Percentiles rank a stretch among this genome's conserved stretches.
phyloP scores from a whole-genome alignment of 768 basidiomycete genomes.

The Russula ochroleuca region DNA sequence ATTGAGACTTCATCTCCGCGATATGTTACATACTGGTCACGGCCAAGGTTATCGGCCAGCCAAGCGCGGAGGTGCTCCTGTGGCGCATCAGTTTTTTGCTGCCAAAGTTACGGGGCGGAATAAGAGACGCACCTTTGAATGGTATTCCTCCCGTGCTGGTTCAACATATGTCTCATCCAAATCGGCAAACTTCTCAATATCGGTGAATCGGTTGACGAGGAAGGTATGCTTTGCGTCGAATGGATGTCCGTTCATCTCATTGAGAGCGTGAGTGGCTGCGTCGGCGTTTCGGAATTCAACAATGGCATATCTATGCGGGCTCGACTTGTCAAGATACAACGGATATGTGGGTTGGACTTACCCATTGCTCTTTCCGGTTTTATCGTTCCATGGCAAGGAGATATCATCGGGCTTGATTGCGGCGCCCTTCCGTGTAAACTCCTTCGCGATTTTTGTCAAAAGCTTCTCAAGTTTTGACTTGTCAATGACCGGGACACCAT shows the following conservation, averaged over 20 bases:
- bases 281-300: slow-evolving; percentile 69
- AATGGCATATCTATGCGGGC: slow-evolving; percentile 63
- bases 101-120: neutral
- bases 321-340: neutral
- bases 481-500: slow-evolving; percentile 89
- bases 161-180: slow-evolving; percentile 77
- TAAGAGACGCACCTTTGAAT: slow-evolving; percentile 54
- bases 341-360: slow-evolving; percentile 36
- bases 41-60: slow-evolving; percentile 87
- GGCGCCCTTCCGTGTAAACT: slow-evolving; percentile 78
- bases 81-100: neutral
- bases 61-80: slow-evolving; percentile 95
- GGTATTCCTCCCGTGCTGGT: slow-evolving; percentile 68
- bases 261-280: slow-evolving; percentile 64
- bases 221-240: slow-evolving; percentile 89
- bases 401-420: slow-evolving; percentile 73
- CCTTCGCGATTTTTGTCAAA: slow-evolving; percentile 73
- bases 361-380: slow-evolving; percentile 88
- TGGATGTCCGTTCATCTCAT: slow-evolving; percentile 65
- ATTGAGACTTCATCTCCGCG: slow-evolving; percentile 88
- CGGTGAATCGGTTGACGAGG: slow-evolving; percentile 80
- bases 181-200: slow-evolving; percentile 77
- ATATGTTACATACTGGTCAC: slow-evolving; percentile 95
- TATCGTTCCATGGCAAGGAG: slow-evolving; percentile 83
- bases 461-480: slow-evolving; percentile 79